A percentile compares a stretch with the other conserved stretches of the same genome.
Evolutionary conservation across 768 basidiomycete genomes (phyloP).

Genomic region (Termitomyces sp.): DNA sequence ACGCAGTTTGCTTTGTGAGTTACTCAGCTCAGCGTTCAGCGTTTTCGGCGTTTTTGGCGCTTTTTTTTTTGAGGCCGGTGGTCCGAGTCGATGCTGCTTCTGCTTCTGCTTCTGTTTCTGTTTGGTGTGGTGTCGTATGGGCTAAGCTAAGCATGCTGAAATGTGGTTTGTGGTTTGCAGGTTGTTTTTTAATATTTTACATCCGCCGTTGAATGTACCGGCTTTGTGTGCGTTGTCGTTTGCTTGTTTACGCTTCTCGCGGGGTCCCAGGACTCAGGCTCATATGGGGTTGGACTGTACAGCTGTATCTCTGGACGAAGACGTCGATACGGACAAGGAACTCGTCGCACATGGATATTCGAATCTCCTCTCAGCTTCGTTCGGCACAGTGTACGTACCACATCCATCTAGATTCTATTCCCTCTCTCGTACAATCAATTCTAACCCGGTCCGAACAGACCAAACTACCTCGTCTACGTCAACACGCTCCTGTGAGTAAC

Average conservation of each 20-base stretch:
- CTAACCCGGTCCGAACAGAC: constrained; percentile 35
- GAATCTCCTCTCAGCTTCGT: constrained; percentile 76
- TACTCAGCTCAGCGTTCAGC: no score
- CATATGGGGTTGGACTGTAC: no score
- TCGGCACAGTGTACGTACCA: constrained; percentile 73
- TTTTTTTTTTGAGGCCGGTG: no score
- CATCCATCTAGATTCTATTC: no score
- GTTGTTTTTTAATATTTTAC: constrained; percentile 81
- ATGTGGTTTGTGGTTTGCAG: constrained; percentile 30
- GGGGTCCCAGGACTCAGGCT: no score
- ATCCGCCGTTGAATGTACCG: constrained; percentile 87
- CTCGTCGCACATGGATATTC: constrained; percentile 92
- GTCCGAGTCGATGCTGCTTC: no score
- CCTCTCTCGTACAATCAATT: no score
- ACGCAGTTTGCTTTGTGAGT: constrained; percentile 97
- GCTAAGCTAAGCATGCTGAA: no score
- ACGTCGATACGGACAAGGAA: constrained; percentile 90
- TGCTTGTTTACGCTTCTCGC: no score
- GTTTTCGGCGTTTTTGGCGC: no score
- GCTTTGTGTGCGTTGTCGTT: constrained; percentile 61
- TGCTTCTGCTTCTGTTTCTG: no score
- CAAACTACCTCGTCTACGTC: constrained; percentile 87
- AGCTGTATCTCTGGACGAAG: constrained; percentile 86
- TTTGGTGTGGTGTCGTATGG: no score
- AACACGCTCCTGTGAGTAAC: constrained; percentile 68